phyloP scores from a whole-genome alignment of 495 filamentous ascomycete genomes.

The Talaromyces adpressus region DNA sequence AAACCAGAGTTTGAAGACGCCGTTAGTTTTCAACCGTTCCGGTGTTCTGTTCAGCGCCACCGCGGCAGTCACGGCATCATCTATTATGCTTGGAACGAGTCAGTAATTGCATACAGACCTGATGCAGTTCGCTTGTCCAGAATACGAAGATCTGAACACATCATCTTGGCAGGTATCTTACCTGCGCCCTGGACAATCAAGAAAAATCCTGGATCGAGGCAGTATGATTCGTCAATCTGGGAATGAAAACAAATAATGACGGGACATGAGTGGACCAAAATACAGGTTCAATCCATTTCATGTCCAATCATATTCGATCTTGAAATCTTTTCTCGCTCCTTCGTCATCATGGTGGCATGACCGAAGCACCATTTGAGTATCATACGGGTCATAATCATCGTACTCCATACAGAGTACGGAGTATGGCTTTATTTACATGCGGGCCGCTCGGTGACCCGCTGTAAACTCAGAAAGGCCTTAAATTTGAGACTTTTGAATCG shows the following conservation, averaged over 20 bases:
- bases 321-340: not conserved
- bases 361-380: not conserved
- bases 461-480: not conserved
- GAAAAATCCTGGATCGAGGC: not conserved
- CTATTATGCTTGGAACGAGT: not conserved
- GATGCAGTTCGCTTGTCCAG: too few species aligned
- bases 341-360: not conserved
- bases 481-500: constrained; percentile 1
- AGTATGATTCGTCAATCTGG: not conserved
- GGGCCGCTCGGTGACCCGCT: not conserved
- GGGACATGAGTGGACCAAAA: not conserved
- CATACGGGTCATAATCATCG: too few species aligned
- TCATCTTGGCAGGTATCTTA: not conserved
- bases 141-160: not conserved
- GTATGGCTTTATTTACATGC: not conserved
- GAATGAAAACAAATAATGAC: not conserved
- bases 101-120: not conserved
- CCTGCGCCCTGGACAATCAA: not conserved
- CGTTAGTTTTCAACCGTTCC: not conserved
- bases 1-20: not conserved
- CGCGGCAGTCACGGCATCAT: not conserved
- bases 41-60: not conserved
- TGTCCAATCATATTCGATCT: not conserved
- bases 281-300: not conserved
- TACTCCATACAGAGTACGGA: not conserved